Evolutionary conservation across 164 flowering plant genomes (phyloP), one percentile per base, ranked within the genome.

Genomic region (Tetrastigma voinierianum): DNA sequence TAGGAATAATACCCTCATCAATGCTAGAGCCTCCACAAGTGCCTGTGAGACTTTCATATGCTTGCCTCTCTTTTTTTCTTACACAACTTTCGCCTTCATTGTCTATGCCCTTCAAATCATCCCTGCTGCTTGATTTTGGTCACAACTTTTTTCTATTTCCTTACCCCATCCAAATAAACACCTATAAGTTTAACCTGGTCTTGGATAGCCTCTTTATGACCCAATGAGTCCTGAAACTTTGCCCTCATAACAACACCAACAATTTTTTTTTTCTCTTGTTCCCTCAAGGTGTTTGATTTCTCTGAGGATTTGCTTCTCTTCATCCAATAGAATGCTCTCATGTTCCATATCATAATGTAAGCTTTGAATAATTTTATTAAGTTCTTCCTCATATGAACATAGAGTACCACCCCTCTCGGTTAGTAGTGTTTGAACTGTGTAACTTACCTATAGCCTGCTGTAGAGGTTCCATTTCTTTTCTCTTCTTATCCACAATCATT

Each of bases 211-310:
- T 90, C 96, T 72, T 82, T 87, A 59, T 78, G 85, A 53, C 96
- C 98, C 69, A 89, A 5, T 5, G 91, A 80, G 3, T 88, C 91
- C 80, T 89, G 88, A 74, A 96, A 73, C 77, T 87, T 84, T 32
- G n/a, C n/a, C n/a, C n/a, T n/a, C n/a, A n/a, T n/a, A n/a, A n/a
- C n/a, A n/a, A n/a, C n/a, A n/a, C n/a, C 88, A 77, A 12, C 91
- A 91, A 72, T 86, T 73, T 66, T 93, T 96, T 68, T 85, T 79
- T 16, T 79, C 88, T 85, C 99, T 81, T 20, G 98, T 88, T 45
- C 87, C 89, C 79, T 96, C 97, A 60, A 89, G 87, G 62, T 85
- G 90, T 63, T 86, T 96, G 51, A 96, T 93, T 54, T 93, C 99
- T 68, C 82, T 86, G 8, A 96, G 83, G 56, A 96, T 55, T 74